A percentile compares a stretch with the other conserved stretches of the same genome.
These are phyloP conservation scores for Nothophaeocryptopus gaeumannii DNA, from an alignment of 2,329 filamentous ascomycete genomes.

Conservation along the genomic window DNA sequence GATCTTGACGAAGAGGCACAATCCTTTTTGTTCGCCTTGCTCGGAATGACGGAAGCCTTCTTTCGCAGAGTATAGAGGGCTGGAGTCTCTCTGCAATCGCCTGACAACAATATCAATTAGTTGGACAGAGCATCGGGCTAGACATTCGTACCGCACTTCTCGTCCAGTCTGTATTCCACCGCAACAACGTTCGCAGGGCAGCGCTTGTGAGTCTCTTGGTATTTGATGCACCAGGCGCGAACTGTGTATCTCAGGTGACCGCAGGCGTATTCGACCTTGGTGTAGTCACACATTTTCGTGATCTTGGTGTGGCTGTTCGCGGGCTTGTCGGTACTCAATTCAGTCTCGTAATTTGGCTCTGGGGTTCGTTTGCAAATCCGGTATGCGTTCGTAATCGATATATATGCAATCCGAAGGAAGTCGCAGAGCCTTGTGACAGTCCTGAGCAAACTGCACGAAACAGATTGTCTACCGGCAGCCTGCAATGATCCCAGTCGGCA, in stretches of 20 bases:
- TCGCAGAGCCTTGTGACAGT: too few species aligned
- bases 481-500: slow-evolving; percentile 21
- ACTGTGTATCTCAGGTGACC: slow-evolving; percentile 56
- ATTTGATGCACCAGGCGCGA: slow-evolving; percentile 54
- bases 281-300: slow-evolving; percentile 57
- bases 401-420: too few species aligned
- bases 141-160: slow-evolving; percentile 44
- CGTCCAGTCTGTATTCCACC: slow-evolving; percentile 49
- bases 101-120: slow-evolving; percentile 9
- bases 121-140: background rate
- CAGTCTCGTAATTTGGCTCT: too few species aligned
- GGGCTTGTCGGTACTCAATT: too few species aligned
- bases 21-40: slow-evolving; percentile 15
- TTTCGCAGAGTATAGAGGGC: slow-evolving; percentile 21
- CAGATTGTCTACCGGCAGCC: slow-evolving; percentile 17
- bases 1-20: slow-evolving; percentile 4
- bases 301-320: background rate
- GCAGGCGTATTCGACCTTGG: slow-evolving; percentile 57
- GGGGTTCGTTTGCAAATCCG: too few species aligned
- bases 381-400: too few species aligned
- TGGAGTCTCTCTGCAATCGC: slow-evolving; percentile 22
- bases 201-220: slow-evolving; percentile 54
- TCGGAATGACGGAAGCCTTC: slow-evolving; percentile 15
- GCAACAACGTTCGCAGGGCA: slow-evolving; percentile 57
- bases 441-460: slow-evolving; percentile 17